A percentile compares a stretch with the other conserved stretches of the same genome.
These are phyloP conservation scores for Tulasnella sp. DNA, from an alignment of 768 basidiomycete genomes.

Conservation along the genomic window DNA sequence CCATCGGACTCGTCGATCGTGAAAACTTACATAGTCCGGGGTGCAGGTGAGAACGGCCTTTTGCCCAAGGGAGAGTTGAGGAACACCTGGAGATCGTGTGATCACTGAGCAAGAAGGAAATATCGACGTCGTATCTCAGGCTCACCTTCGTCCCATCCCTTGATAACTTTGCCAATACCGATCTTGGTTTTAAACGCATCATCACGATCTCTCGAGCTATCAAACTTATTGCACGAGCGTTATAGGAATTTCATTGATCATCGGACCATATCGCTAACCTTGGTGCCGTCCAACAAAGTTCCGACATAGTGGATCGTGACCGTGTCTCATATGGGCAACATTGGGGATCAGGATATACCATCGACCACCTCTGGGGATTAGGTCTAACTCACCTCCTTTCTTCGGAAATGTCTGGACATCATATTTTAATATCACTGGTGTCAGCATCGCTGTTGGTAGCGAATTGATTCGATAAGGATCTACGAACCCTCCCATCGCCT, in stretches of 20 bases:
- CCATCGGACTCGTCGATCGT: too few relatives aligned
- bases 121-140: slow-evolving; percentile 8
- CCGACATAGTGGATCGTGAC: slow-evolving; percentile 76
- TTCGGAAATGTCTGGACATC: slow-evolving; percentile 58
- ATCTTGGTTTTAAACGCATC: slow-evolving; percentile 58
- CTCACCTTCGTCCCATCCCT: slow-evolving; percentile 83
- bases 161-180: slow-evolving; percentile 74
- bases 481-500: slow-evolving; percentile 1
- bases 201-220: slow-evolving; percentile 33
- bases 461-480: neutral
- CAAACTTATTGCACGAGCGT: slow-evolving; percentile 12
- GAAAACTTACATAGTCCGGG: slow-evolving; percentile 61
- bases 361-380: slow-evolving; percentile 13
- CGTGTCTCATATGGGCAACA: slow-evolving; percentile 35
- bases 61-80: slow-evolving; percentile 62
- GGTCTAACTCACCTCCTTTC: slow-evolving; percentile 45
- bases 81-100: slow-evolving; percentile 45
- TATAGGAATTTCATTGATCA: neutral
- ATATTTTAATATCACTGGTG: too few relatives aligned
- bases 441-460: neutral
- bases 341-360: slow-evolving; percentile 6
- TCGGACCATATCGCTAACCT: too few relatives aligned
- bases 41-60: slow-evolving; percentile 58
- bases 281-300: slow-evolving; percentile 52
- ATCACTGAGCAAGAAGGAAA: slow-evolving; percentile 17